Evolutionary conservation across 805 yeast species (phyloP), one percentile per base, ranked within the genome.

Genomic region (Metschnikowia sp.): DNA sequence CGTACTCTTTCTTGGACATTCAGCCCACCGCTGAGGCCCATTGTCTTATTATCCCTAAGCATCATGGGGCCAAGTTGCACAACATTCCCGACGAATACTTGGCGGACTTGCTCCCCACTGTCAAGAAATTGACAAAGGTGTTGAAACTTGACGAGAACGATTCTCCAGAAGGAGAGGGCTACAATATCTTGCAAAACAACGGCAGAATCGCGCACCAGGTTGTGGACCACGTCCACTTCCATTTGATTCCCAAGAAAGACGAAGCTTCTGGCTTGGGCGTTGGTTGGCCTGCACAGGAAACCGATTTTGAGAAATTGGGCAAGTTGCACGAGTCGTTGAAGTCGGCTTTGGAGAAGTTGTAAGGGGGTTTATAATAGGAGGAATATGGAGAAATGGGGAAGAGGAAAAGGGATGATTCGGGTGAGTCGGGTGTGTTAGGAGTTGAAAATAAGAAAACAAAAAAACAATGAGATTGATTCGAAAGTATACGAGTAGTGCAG

Each of bases 221-320:
- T 47, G 98, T 94, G 48, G 94, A 87, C 57, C 99, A 92, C 65
- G 97, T 94, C 49, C 99, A 92, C 66, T 87, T 94, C 79, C 99
- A 92, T 66, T 81, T 92, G 66, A 92, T 92, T 63, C 99, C 99
- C 42, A 92, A 92, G 78, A 78, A 77, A 49, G 84, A 83, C 58
- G 72, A 67, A 2, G 76, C 77, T 36, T 74, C 91, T 15, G 99
- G 99, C 1, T 76, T 92, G 53, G 77, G 76, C 32, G 89, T 92
- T 31, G 96, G 94, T 28, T 94, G 99, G 98, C 98, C 98, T n/a
- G 84, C 90, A 15, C 79, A 83, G 58, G 80, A 75, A 47, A 86
- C 92, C 31, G 86, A 87, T 62, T 83, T 87, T 66, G 90, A 75
- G 11, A 81, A 83, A 44, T 72, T 91, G 62, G 84, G 85, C 44